Base-by-base conservation (phyloP, 371 early-diverging fungal genomes). In the Mortierella sp. region DNA sequence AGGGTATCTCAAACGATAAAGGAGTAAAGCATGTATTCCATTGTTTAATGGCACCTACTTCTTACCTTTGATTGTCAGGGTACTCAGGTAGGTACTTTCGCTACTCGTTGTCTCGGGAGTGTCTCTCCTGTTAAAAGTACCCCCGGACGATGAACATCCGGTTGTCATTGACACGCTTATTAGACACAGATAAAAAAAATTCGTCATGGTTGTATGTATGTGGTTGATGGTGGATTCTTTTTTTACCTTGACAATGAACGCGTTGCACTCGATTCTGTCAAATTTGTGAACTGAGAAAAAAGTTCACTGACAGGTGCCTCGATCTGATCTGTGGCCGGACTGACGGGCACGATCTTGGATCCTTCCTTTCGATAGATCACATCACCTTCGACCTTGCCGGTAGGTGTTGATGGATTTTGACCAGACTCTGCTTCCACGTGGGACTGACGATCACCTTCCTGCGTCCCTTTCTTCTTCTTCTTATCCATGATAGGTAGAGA, bases 311-410 rank as follows among this genome's bases (percentile, higher is more conserved):
- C 61, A 16, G 70, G 70, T 0, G 59, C 18, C 18, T 61, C 54
- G 0, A 67, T 46, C 18, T 67, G 53, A 31, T 58, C 50, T 19
- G 46, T 26, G 2, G 27, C 28, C 18, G 53, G 23, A 4, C 19
- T 41, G 2, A 69, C 76, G 39, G 66, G 76, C 2, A 69, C 66
- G 38, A 76, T 76, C 66, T 65, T 76, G 23, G 47, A 52, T 6
- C 70, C 70, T n/a, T 65, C 70, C 30, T 58, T 69, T 28, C 70
- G 48, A 43, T 76, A 76, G 21, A 76, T 43, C 38, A 69, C 66
- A 10, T 69, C 76, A 4, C 61, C 76, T 16, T 76, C 66, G 9
- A 68, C 42, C 2, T 23, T 41, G 3, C 47, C n/a, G 13, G 51
- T 12, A 23, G 34, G 6, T 16, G 3, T 49, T 3, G 38, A 43